Percentiles rank a stretch among this genome's conserved stretches.
These are phyloP conservation scores for Plasmodium chabaudi DNA, from an alignment of 169 alveolate species.

Conservation along the genomic window DNA sequence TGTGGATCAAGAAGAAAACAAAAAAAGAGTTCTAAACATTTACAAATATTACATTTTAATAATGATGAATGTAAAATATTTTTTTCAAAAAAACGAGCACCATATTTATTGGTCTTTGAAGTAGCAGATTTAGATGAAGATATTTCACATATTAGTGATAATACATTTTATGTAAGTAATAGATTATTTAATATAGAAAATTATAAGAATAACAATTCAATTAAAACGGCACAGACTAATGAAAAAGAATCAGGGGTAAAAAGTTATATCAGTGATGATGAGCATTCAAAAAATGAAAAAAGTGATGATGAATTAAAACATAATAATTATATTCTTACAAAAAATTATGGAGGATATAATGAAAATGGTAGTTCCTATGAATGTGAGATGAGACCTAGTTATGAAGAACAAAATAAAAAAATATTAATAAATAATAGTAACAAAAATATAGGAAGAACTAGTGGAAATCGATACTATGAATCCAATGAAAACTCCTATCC, in stretches of 20 bases:
- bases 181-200: background rate
- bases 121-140: constrained; percentile 92
- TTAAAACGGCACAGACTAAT: background rate
- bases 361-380: constrained; percentile 34
- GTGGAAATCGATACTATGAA: background rate
- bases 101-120: constrained; percentile 89
- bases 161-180: constrained; percentile 41
- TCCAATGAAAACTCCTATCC: background rate
- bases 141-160: constrained; percentile 64
- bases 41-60: constrained; percentile 86
- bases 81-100: constrained; percentile 90
- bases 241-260: background rate
- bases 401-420: constrained; percentile 5
- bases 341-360: constrained; percentile 14
- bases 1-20: background rate
- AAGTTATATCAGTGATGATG: background rate
- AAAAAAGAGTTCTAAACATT: constrained; percentile 43
- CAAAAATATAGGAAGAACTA: constrained; percentile 1
- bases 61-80: constrained; percentile 88
- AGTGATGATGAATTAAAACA: background rate
- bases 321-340: background rate
- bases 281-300: background rate
- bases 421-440: background rate
- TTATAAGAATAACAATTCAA: background rate
- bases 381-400: background rate